Conservation (phyloP, 768 basidiomycete genomes). For the Amanita muscaria region DNA sequence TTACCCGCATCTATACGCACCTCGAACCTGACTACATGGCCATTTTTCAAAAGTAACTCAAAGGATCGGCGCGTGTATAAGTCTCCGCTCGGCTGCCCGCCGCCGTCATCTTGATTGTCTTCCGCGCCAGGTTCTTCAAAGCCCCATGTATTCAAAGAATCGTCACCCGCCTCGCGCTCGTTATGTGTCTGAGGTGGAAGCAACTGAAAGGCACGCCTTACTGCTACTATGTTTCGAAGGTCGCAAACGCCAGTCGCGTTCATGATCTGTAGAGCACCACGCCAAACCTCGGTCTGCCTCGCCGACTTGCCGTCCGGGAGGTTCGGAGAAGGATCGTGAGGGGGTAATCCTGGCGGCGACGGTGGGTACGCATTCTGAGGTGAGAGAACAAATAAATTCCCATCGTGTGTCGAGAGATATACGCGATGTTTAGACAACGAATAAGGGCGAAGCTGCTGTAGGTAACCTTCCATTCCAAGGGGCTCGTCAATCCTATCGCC, state of each 20-base stretch:
- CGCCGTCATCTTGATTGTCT: constrained; percentile 62
- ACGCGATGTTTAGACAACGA: constrained; percentile 47
- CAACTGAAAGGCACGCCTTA: constrained; percentile 55
- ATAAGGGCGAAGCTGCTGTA: constrained; percentile 60
- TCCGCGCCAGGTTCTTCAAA: constrained; percentile 30
- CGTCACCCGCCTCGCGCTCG: constrained; percentile 24
- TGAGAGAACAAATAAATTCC: constrained; percentile 56
- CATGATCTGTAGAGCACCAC: constrained; percentile 58
- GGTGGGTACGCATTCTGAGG: constrained; percentile 56
- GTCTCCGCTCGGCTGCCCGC: constrained; percentile 36
- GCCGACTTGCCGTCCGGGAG: constrained; percentile 28
- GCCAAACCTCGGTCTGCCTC: constrained; percentile 44
- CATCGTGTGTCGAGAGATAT: constrained; percentile 68
- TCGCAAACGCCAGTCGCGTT: constrained; percentile 63
- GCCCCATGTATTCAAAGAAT: constrained; percentile 23
- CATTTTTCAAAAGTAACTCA: constrained; percentile 64
- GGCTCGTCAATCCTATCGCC: constrained; percentile 59
- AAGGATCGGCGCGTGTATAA: constrained; percentile 63
- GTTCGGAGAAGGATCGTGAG: constrained; percentile 11
- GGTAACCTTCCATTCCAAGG: constrained; percentile 77
- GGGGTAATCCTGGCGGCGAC: constrained; percentile 48
- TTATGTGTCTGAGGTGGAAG: constrained; percentile 29
- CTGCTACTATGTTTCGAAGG: constrained; percentile 54
- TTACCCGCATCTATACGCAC: constrained; percentile 30
- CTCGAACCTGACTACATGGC: constrained; percentile 69